Evolutionary conservation across 106 monocot genomes (phyloP).

Genomic region (Cymbidium sinense): DNA sequence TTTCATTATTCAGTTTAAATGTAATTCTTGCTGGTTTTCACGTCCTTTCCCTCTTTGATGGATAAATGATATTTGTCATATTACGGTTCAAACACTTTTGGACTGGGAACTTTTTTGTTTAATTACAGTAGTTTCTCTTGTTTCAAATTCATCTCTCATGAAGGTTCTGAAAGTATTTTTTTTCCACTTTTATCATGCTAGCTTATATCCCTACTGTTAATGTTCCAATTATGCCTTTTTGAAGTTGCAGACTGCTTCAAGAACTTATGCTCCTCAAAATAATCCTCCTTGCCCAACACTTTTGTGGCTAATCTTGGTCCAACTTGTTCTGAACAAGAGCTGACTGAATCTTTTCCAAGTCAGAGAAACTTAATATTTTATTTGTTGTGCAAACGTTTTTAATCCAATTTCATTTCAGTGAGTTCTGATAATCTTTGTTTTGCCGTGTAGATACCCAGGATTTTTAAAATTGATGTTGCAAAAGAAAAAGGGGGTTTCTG

Average conservation of each 20-base stretch:
- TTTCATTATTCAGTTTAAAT: neutral
- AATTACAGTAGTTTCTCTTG: neutral
- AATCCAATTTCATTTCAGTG: neutral
- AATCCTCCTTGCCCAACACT: constrained; percentile 46
- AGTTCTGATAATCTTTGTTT: neutral
- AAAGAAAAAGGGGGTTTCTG: constrained; percentile 62
- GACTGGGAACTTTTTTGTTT: neutral
- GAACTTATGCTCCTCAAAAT: constrained; percentile 11
- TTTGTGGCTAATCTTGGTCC: constrained; percentile 69
- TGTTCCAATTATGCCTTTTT: neutral
- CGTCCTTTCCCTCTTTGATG: neutral
- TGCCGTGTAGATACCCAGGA: constrained; percentile 44
- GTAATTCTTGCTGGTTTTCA: too few relatives aligned
- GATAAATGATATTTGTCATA: neutral
- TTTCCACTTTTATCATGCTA: neutral
- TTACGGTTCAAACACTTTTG: neutral
- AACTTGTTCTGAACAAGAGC: constrained; percentile 58
- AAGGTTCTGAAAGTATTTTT: neutral
- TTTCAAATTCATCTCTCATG: neutral
- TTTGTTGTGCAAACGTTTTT: neutral
- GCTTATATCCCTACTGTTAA: neutral
- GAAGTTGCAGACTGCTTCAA: constrained; percentile 10
- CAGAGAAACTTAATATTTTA: constrained; percentile 5
- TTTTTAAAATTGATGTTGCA: constrained; percentile 81
- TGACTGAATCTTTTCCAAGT: constrained; percentile 70